Evolutionary conservation across 495 filamentous ascomycete species (phyloP), one percentile per base, ranked within the genome.

Genomic region (Aspergillus panamensis): DNA sequence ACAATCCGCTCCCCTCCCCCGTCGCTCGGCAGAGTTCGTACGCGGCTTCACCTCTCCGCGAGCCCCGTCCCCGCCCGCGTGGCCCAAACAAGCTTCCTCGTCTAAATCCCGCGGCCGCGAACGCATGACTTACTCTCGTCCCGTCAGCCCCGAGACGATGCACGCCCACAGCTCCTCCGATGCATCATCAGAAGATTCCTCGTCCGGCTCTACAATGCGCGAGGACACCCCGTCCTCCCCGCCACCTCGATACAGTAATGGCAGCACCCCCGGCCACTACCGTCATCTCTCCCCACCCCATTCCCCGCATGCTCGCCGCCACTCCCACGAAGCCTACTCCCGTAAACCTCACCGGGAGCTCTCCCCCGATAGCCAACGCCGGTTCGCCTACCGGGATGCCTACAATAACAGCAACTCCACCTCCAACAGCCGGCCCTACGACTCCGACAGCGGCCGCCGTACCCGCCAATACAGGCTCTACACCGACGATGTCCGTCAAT

Each of bases 271-370:
- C 2, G 25, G 25, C 58, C 58, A 64, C 8, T 66, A 62, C 12
- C 69, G 55, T 6, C 63, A 74, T 33, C 58, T 77, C 0, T 73
- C 75, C 12, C 73, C 70, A 0, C 66, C 69, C 10, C 59, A 69
- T 1, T 31, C 57, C 19, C 62, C 66, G 5, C 55, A 65, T 20
- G 66, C 69, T 0, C 72, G 76, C 14, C 73, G 76, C 0, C 76
- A 78, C 58, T 78, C 76, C 1, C 76, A 78, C 50, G 76, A 78
- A 31, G 68, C 73, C 2, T 77, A 76, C 37, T 67, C 58, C 1
- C 69, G 72, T 17, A 67, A 68, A 63, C 70, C 70, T 0, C 61
- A 62, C 3, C 63, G 71, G 30, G 72, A 75, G 3, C 51, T 69
- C 3, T 75, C 74, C 0, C 71, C 73, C 0, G 50, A 64, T 21